phyloP scores from a whole-genome alignment of 345 rosid genomes.

The Cochlearia excelsa region DNA sequence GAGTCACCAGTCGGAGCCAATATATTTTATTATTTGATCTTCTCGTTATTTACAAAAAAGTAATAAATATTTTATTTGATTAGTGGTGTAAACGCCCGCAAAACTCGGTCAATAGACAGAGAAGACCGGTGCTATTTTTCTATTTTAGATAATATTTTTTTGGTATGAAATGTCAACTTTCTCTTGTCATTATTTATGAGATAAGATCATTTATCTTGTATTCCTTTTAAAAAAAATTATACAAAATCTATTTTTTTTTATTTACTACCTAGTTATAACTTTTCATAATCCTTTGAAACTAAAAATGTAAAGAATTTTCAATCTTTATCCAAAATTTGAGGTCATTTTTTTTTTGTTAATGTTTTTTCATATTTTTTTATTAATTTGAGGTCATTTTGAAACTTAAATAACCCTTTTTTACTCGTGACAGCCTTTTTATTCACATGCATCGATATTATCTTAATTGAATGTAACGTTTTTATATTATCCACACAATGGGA shows the following conservation, averaged over 20 bases:
- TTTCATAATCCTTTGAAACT: neutral
- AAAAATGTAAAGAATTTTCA: constrained; percentile 13
- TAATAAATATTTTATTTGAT: neutral
- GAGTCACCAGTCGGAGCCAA: no score
- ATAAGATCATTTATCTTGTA: constrained; percentile 17
- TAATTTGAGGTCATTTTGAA: constrained; percentile 18
- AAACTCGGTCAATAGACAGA: constrained; percentile 31
- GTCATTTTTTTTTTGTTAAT: no score
- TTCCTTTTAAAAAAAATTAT: neutral
- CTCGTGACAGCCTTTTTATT: constrained; percentile 27
- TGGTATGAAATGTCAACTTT: no score
- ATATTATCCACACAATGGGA: constrained; percentile 11
- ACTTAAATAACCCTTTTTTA: constrained; percentile 7
- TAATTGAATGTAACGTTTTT: constrained; percentile 21
- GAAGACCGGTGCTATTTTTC: constrained; percentile 26
- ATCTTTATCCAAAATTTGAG: constrained; percentile 28
- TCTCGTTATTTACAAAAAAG: neutral
- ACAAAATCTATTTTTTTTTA: neutral
- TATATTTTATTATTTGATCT: neutral
- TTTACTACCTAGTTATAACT: neutral
- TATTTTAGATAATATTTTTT: constrained; percentile 14
- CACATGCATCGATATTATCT: constrained; percentile 28
- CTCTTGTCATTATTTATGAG: neutral
- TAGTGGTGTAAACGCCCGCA: constrained; percentile 25
- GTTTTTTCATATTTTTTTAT: no score